Evolutionary conservation across 1,284 basidiomycete genomes (phyloP), one percentile per base, ranked within the genome.

Genomic region (Apiotrichum domesticum): DNA sequence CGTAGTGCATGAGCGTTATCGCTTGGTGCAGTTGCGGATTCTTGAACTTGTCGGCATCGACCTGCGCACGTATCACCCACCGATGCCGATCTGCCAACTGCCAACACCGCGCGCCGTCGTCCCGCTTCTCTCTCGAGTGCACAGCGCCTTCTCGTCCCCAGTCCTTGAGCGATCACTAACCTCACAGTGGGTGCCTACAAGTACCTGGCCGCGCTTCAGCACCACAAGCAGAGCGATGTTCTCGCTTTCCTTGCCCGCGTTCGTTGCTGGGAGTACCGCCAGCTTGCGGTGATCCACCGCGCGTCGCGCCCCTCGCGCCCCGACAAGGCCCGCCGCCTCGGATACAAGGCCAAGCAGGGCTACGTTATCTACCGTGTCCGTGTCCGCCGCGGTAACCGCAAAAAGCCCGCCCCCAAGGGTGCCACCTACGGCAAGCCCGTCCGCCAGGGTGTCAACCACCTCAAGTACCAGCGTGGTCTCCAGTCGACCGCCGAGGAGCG

Each of bases 341-440:
- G 95, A 57, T 99, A 98, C 87, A 98, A 97, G 82, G 91, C 96
- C 77, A 98, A 98, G 85, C 96, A 99, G 81, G 96, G 96, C 72
- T 99, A 92, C 78, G 88, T 98, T 63, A 80, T 99, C 80, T 98
- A 98, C 84, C 92, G 96, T 70, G 82, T 98, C 72, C 91, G 95
- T 69, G 95, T 99, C 66, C 87, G 96, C 74, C 87, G 95, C 67
- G 96, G 96, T 78, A 97, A 98, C 86, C 87, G 96, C 81, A 99
- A 99, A 84, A 96, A 94, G 85, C 94, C 89, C 63, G 95, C 88
- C 58, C 89, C 89, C 74, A 99, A 49, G 47, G 95, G 95, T 71
- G 94, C 95, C 61, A 98, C 95, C 72, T 98, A 87, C 80, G 96
- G 96, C 79, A 99, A 99, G 81, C 96, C 96, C 78, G 95, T 98